Conservation (phyloP, 495 filamentous ascomycete species). For the Penicillium paxilli region DNA sequence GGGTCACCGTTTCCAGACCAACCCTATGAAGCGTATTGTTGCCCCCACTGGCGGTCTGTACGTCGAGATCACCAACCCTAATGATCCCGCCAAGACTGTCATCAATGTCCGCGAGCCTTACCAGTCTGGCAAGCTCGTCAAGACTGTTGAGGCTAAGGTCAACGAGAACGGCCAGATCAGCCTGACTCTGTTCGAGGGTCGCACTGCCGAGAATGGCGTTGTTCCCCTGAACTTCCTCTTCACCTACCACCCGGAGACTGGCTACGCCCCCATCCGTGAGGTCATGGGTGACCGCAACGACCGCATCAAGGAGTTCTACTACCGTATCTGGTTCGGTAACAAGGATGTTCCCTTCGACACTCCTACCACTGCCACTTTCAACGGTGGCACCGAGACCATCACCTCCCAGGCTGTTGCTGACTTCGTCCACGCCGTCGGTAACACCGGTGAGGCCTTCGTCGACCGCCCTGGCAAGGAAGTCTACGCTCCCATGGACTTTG, state of each 20-base stretch:
- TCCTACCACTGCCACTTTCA: constrained; percentile 80
- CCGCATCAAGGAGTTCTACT: constrained; percentile 97
- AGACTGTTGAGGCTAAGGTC: constrained; percentile 82
- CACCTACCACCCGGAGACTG: constrained; percentile 88
- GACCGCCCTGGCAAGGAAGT: constrained; percentile 94
- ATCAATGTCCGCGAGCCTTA: constrained; percentile 75
- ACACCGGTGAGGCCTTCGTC: constrained; percentile 98
- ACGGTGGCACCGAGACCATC: constrained; percentile 81
- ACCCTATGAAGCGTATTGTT: constrained; percentile 90
- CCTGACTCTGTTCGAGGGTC: constrained; percentile 84
- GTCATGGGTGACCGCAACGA: constrained; percentile 94
- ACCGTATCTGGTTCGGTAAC: constrained; percentile 88
- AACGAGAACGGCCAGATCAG: constrained; percentile 74
- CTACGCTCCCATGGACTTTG: constrained; percentile 97
- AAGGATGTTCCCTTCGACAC: constrained; percentile 81
- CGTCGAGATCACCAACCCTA: constrained; percentile 80
- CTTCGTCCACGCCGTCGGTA: constrained; percentile 97
- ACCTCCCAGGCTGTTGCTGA: constrained; percentile 92
- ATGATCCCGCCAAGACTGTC: constrained; percentile 73
- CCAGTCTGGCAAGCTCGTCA: constrained; percentile 65
- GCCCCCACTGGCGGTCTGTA: constrained; percentile 80
- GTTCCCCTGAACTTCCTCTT: constrained; percentile 81
- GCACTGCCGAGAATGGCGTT: constrained; percentile 75
- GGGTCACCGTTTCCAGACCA: constrained; percentile 93
- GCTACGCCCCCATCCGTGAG: constrained; percentile 92